phyloP scores from a whole-genome alignment of 2,329 filamentous ascomycete species.

The Sclerotinia trifoliorum region DNA sequence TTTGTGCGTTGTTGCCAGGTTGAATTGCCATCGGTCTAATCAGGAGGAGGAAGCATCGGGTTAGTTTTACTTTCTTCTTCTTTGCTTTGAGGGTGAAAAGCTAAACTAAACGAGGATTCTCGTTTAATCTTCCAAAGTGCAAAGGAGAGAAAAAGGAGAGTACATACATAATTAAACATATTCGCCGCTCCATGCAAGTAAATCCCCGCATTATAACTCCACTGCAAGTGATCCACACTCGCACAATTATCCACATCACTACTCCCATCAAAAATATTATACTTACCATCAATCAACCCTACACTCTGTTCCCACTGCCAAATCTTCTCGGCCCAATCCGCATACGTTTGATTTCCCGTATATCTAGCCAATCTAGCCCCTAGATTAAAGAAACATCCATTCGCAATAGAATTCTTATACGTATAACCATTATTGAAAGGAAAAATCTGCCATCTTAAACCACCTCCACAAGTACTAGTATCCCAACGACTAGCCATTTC shows the following conservation, averaged over 20 bases:
- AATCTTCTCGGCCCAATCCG: conserved; percentile 70
- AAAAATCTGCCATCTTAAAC: conserved; percentile 82
- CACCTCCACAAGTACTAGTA: conserved; percentile 62
- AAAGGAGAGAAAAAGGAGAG: not conserved
- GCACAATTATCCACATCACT: conserved; percentile 58
- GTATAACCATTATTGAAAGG: conserved; percentile 76
- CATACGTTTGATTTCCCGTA: conserved; percentile 73
- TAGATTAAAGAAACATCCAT: conserved; percentile 60
- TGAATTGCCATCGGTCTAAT: conserved; percentile 36
- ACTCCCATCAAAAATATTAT: conserved; percentile 59
- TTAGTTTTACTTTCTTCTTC: not conserved
- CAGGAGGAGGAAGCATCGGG: conserved; percentile 1
- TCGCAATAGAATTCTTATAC: conserved; percentile 69
- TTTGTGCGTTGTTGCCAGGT: conserved; percentile 59
- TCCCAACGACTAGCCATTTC: conserved; percentile 74
- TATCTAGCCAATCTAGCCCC: conserved; percentile 69
- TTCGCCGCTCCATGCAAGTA: conserved; percentile 58
- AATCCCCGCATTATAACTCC: conserved; percentile 68
- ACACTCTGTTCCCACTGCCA: conserved; percentile 66
- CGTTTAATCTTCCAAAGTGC: not conserved
- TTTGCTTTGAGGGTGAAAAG: not conserved
- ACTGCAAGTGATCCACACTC: conserved; percentile 59
- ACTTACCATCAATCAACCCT: conserved; percentile 56
- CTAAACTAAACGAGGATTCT: not conserved
- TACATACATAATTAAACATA: conserved; percentile 49